Evolutionary conservation across 2,329 filamentous ascomycete species (phyloP).

Genomic region (Didymella lethalis): DNA sequence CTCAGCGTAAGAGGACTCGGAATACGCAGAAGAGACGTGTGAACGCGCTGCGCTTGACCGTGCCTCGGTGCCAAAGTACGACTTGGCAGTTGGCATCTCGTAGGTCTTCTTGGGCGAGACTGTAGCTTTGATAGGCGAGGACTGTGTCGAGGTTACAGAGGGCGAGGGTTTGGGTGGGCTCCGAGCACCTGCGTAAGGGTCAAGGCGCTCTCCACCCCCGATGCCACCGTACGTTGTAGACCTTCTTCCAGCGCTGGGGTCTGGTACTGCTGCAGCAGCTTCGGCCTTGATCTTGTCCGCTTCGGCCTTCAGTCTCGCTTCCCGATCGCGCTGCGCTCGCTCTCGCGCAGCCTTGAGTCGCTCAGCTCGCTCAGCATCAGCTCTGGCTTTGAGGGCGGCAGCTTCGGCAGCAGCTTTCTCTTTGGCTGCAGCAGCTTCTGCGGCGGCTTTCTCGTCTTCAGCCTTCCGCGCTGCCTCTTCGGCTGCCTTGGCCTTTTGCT

Average conservation of each 20-base stretch:
- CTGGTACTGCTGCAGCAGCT: constrained; percentile 31
- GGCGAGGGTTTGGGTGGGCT: constrained; percentile 59
- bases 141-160: constrained; percentile 47
- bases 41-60: constrained; percentile 38
- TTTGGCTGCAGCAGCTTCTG: constrained; percentile 43
- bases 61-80: constrained; percentile 62
- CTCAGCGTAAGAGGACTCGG: constrained; percentile 85
- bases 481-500: constrained; percentile 49
- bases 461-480: constrained; percentile 51
- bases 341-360: constrained; percentile 51
- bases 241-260: constrained; percentile 36
- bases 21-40: constrained; percentile 64
- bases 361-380: constrained; percentile 46
- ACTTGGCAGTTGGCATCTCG: constrained; percentile 62
- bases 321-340: constrained; percentile 49
- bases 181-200: constrained; percentile 71
- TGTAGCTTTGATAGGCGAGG: constrained; percentile 51
- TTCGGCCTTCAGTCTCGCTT: constrained; percentile 48
- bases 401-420: constrained; percentile 43
- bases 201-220: constrained; percentile 72
- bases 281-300: constrained; percentile 45
- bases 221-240: constrained; percentile 51
- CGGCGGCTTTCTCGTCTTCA: constrained; percentile 47
- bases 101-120: constrained; percentile 54
- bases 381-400: constrained; percentile 42